Conservation (phyloP, 352 stramenopile genomes). For the Globisporangium spiculum region DNA sequence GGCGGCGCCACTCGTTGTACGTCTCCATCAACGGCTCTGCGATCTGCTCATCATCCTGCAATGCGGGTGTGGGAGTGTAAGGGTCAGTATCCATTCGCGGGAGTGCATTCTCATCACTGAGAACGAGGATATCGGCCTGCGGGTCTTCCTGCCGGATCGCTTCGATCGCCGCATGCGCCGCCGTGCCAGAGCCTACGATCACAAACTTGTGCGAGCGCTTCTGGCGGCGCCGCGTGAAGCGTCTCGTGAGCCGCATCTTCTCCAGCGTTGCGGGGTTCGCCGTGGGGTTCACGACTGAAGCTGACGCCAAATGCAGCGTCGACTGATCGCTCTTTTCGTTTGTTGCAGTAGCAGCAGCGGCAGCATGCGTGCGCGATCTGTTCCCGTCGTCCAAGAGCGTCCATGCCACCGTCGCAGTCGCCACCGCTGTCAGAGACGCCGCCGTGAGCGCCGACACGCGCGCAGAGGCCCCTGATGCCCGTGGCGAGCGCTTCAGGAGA, state of each 20-base stretch:
- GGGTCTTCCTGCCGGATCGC: conserved; percentile 82
- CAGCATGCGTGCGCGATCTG: background rate
- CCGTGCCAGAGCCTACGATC: conserved; percentile 86
- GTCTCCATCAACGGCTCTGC: conserved; percentile 67
- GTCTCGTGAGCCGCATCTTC: conserved; percentile 45
- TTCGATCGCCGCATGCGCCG: conserved; percentile 89
- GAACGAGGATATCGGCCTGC: conserved; percentile 83
- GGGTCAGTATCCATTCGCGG: conserved; percentile 55
- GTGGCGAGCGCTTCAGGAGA: background rate
- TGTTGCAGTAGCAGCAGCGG: background rate
- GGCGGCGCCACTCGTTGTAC: conserved; percentile 90
- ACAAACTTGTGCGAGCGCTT: conserved; percentile 87
- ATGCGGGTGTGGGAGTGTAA: conserved; percentile 21
- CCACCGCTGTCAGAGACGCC: background rate
- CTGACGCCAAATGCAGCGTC: conserved; percentile 10
- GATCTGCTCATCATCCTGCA: conserved; percentile 23
- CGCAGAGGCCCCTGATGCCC: background rate
- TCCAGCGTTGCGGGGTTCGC: conserved; percentile 14
- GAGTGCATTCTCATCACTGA: conserved; percentile 77
- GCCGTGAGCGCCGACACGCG: background rate
- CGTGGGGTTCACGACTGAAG: background rate
- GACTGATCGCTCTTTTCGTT: background rate
- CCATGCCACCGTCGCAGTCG: conserved; percentile 9
- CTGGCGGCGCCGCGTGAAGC: conserved; percentile 67
- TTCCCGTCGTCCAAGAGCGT: conserved; percentile 1